Percentiles rank a stretch among this genome's conserved stretches.
These are phyloP conservation scores for Teratosphaeriaceae sp. DNA, from an alignment of 2,329 filamentous ascomycete species.

Conservation along the genomic window DNA sequence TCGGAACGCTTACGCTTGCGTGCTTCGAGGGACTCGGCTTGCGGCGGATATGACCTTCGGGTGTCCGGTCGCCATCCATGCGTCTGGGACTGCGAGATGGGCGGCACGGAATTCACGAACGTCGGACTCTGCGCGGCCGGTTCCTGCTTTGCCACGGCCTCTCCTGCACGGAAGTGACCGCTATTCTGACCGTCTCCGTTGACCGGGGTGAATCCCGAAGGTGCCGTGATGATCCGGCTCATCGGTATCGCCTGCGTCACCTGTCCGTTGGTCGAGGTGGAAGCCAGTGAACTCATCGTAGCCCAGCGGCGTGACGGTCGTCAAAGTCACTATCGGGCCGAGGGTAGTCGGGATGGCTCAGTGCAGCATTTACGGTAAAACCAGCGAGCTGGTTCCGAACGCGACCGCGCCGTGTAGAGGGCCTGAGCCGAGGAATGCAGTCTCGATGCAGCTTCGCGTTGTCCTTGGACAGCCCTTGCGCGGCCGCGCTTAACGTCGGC, in stretches of 20 bases:
- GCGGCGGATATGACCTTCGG: background rate
- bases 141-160: no score
- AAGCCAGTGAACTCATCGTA: conserved; percentile 16
- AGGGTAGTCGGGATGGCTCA: conserved; percentile 3
- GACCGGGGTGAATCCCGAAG: conserved; percentile 27
- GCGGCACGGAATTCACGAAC: no score
- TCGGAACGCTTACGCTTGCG: conserved; percentile 22
- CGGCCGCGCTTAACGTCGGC: conserved; percentile 7
- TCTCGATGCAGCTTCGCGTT: background rate
- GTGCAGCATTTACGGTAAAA: background rate
- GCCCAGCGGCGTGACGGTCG: conserved; percentile 10
- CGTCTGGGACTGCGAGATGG: background rate
- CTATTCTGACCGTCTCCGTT: conserved; percentile 20
- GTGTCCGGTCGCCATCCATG: conserved; percentile 18
- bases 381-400: conserved; percentile 2
- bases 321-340: conserved; percentile 7
- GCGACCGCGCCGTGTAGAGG: background rate
- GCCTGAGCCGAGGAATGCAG: conserved; percentile 3
- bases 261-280: conserved; percentile 12
- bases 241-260: conserved; percentile 13
- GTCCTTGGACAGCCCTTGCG: conserved; percentile 3
- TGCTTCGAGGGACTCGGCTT: conserved; percentile 1
- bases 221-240: conserved; percentile 12
- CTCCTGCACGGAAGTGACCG: background rate
- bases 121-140: background rate